These are phyloP conservation scores for Umbelopsis vinacea DNA, from an alignment of 192 early-diverging fungal species.

Conservation along the genomic window DNA sequence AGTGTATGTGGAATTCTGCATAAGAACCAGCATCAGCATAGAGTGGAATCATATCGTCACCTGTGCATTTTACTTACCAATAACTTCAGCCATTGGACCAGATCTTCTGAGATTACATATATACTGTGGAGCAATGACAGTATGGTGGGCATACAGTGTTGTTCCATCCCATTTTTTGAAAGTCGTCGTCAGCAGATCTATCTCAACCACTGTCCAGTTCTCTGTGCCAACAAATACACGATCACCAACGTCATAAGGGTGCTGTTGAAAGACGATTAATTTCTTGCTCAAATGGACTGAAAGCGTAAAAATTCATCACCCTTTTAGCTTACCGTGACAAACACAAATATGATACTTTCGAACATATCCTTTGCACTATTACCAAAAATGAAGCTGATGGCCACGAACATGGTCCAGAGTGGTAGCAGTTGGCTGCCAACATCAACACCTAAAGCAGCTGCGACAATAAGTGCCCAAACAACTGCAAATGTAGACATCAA, in stretches of 20 bases:
- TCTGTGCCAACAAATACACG: slow-evolving; percentile 71
- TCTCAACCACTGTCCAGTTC: slow-evolving; percentile 72
- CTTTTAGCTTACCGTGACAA: slow-evolving; percentile 67
- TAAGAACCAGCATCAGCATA: slow-evolving; percentile 2
- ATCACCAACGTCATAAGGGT: slow-evolving; percentile 80
- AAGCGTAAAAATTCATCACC: no score
- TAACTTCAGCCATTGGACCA: slow-evolving; percentile 56
- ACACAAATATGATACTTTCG: slow-evolving; percentile 86
- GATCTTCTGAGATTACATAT: slow-evolving; percentile 79
- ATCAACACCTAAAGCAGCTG: slow-evolving; percentile 61
- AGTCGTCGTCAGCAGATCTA: slow-evolving; percentile 81
- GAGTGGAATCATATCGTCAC: no score
- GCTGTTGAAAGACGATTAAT: slow-evolving; percentile 29
- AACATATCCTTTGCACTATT: slow-evolving; percentile 77
- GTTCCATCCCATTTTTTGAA: slow-evolving; percentile 82
- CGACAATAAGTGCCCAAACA: slow-evolving; percentile 48
- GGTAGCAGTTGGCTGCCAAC: slow-evolving; percentile 67
- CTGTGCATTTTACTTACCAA: slow-evolving; percentile 44
- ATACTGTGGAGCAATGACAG: slow-evolving; percentile 57
- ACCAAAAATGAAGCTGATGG: slow-evolving; percentile 87
- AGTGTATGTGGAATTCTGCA: slow-evolving; percentile 64
- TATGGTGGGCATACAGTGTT: slow-evolving; percentile 78
- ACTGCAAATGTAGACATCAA: slow-evolving; percentile 62
- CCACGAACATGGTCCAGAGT: slow-evolving; percentile 72
- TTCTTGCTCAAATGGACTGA: background rate